Evolutionary conservation across 192 early-diverging fungal genomes (phyloP).

Genomic region (Kappamyces sp.): DNA sequence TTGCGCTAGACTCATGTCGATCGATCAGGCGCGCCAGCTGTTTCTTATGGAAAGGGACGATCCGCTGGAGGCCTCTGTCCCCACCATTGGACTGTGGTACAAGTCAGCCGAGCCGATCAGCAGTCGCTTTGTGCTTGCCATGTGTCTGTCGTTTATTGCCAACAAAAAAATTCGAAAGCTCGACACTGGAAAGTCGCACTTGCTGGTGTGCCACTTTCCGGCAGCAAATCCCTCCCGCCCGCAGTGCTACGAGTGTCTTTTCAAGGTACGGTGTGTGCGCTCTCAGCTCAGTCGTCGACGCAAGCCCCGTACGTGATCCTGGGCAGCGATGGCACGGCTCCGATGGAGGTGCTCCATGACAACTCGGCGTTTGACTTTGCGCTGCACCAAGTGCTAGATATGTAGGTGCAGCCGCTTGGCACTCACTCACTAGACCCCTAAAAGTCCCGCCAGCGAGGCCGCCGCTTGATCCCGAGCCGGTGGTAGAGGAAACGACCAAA

Average conservation of each 20-base stretch:
- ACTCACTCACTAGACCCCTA: not conserved
- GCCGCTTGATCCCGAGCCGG: not conserved
- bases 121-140: not conserved
- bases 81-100: conserved; percentile 11
- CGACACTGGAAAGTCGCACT: conserved; percentile 6
- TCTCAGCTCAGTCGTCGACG: conserved; percentile 1
- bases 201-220: conserved; percentile 1
- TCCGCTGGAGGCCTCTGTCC: not conserved
- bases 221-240: not conserved
- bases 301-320: not conserved
- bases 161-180: conserved; percentile 3
- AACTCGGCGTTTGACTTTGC: not conserved
- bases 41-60: conserved; percentile 2
- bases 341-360: not conserved
- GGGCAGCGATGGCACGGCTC: not conserved
- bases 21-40: conserved; percentile 15
- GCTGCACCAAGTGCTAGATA: not conserved
- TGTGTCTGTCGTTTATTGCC: conserved; percentile 5
- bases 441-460: not conserved
- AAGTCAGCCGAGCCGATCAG: no score
- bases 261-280: conserved; percentile 3
- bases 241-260: conserved; percentile 2
- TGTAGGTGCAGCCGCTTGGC: not conserved
- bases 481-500: not conserved
- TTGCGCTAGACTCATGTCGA: not conserved